These are phyloP conservation scores for Fusarium veterinarium DNA, from an alignment of 2,329 filamentous ascomycete species.

Conservation along the genomic window DNA sequence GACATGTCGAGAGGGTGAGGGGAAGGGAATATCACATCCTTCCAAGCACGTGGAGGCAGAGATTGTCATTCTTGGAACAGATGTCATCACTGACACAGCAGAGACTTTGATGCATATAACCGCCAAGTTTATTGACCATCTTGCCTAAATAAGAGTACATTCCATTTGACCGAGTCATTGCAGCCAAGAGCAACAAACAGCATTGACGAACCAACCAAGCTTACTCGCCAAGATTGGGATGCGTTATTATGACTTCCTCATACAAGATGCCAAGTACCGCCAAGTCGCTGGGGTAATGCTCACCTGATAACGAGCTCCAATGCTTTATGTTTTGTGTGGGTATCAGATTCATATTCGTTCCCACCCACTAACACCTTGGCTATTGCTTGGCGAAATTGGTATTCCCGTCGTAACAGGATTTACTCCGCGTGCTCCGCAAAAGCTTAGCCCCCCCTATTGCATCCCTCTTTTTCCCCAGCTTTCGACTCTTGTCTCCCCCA, in stretches of 20 bases:
- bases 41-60: constrained; percentile 14
- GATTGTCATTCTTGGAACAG: not conserved
- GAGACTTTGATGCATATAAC: not conserved
- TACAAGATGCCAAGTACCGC: constrained; percentile 13
- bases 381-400: constrained; percentile 22
- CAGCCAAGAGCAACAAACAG: constrained; percentile 1
- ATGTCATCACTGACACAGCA: constrained; percentile 12
- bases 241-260: constrained; percentile 23
- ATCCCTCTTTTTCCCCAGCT: constrained; percentile 13
- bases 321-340: constrained; percentile 4
- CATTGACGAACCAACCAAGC: constrained; percentile 11
- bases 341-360: constrained; percentile 5
- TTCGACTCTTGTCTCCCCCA: not conserved
- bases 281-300: constrained; percentile 22
- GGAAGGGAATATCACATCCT: not conserved
- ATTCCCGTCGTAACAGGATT: constrained; percentile 10
- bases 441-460: constrained; percentile 5
- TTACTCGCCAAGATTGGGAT: constrained; percentile 28
- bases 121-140: not conserved
- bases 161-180: constrained; percentile 24
- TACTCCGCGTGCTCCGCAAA: constrained; percentile 19
- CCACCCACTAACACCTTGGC: constrained; percentile 18
- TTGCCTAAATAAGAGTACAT: constrained; percentile 8
- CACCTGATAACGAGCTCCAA: constrained; percentile 10
- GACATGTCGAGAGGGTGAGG: not conserved